Evolutionary conservation across 2,329 filamentous ascomycete genomes (phyloP), one percentile per base, ranked within the genome.

Genomic region (Chaetomium sp.): DNA sequence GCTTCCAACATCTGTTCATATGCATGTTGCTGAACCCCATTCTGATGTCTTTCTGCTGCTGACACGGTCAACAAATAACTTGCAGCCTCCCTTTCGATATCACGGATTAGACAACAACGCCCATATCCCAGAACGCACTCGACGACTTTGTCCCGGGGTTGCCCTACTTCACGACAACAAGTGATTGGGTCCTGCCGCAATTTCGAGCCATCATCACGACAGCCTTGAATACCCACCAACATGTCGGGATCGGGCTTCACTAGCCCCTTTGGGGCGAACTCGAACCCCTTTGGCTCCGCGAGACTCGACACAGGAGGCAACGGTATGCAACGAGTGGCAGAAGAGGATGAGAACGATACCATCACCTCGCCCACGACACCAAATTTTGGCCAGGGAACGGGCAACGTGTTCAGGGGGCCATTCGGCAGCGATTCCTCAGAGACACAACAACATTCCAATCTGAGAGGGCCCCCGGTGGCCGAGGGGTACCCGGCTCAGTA

Each of bases 401-500:
- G 71, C 52, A 44, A 36, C 37, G 1, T 71, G 49, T 80, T 82
- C 60, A 75, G 76, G 37, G 72, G 70, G n/a, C 71, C 75, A 2
- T 84, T 84, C 64, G 79, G 80, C 34, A 76, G 74, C 41, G 77
- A 80, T 62, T 76, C 76, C 60, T 70, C 70, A 14, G 64, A 67
- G 34, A 79, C 81, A 44, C 64, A 68, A 19, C 76, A 76, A 19
- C 72, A 76, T 11, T 74, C 76, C 57, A 67, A 71, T 58, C 53
- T 76, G 64, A 68, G 78, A 69, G 71, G 71, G 64, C 69, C 76
- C 27, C 78, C 79, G 55, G 81, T 82, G 58, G 74, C 80, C 41
- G 85, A 89, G 62, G 85, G 83, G 65, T 89, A 96, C 68, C 94
- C 94, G 54, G 87, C 83, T 64, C 91, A 97, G 71, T 97, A 96